Evolutionary conservation across 2,329 filamentous ascomycete species (phyloP), one percentile per base, ranked within the genome.

Genomic region (Microsporum canis): DNA sequence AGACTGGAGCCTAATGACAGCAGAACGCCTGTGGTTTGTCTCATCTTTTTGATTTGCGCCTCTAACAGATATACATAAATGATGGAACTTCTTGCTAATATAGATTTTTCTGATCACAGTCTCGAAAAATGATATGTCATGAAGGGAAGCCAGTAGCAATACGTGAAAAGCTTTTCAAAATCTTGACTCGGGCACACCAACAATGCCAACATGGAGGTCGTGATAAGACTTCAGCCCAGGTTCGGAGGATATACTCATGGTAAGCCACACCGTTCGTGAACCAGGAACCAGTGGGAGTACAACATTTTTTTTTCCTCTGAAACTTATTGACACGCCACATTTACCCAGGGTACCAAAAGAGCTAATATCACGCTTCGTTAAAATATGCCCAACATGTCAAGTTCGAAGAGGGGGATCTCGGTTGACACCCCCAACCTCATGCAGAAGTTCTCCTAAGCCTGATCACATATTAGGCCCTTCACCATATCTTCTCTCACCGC

Each of bases 91-190:
- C 29, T 61, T 61, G 55, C 62, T 62, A 23, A 60, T 41, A 36
- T 17, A 58, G 41, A 34, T 34, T 17, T 31, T 45, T 23, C 27
- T 29, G 10, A 47, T 29, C 10, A 57, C 58, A 76, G 75, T 69
- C 69, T 56, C 71, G 67, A 49, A 72, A 73, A 61, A 74, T 77
- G 70, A 78, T 80, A 62, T 79, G 76, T 61, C 78, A 80, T 60
- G 77, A 80, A 65, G 76, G 75, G 4, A 80, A 80, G 64, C 78
- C 78, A n/a, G 78, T 80, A 34, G 78, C 78, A n/a, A 76, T 80
- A 55, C 73, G 77, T 17, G 78, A 80, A 65, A 78, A 79, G 62
- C 66, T 80, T 5, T 80, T 79, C 69, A 78, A 79, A 63, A 78
- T 80, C 59, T 71, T 80, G 58, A 79, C 77, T 45, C 76, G 71